Base-by-base conservation (phyloP, 805 yeast genomes). In the Candida xyloterini region DNA sequence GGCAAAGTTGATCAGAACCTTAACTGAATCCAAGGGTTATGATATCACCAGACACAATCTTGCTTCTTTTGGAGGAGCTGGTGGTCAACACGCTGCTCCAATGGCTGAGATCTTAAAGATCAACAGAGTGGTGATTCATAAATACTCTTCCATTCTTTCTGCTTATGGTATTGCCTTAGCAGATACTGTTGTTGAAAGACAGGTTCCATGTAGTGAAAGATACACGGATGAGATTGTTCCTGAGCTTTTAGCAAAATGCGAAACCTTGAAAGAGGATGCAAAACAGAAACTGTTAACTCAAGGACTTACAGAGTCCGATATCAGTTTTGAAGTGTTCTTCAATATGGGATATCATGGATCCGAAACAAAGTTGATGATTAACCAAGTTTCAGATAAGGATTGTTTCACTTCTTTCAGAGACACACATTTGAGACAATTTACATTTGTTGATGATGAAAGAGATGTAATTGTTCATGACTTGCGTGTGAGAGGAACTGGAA, bases 1-100 rank as follows among this genome's bases (percentile, higher is more conserved):
- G 95, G 84, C 90, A n/a, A 74, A 89, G 43, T 93, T 95, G 4
- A 84, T 86, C 35, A 71, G 95, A 42, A 77, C 81, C 16, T 63
- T 86, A 37, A 85, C 95, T 0, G 95, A 85, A 55, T 83, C 89
- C 3, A 83, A 78, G 53, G 95, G 95, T 3, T 75, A 77, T 54
- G 71, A 73, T 35, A 74, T 78, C 1, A 59, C 81, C 6, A 67
- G 71, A 14, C 95, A 86, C 57, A 64, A 77, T 31, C 63, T 86
- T 46, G 91, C 86, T 2, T 73, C 88, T 4, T 85, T 86, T 60
- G 95, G 95, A 28, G 95, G 95, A 26, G 93, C 93, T 21, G 95
- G 95, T 35, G 95, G 95, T 7, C 95, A 86, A 62, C 89, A 84
- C 56, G 87, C 90, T 5, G 79, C 76, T 23, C 77, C 84, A 3